Conservation (phyloP, 805 yeast genomes). For the Grigorovia humatica region DNA sequence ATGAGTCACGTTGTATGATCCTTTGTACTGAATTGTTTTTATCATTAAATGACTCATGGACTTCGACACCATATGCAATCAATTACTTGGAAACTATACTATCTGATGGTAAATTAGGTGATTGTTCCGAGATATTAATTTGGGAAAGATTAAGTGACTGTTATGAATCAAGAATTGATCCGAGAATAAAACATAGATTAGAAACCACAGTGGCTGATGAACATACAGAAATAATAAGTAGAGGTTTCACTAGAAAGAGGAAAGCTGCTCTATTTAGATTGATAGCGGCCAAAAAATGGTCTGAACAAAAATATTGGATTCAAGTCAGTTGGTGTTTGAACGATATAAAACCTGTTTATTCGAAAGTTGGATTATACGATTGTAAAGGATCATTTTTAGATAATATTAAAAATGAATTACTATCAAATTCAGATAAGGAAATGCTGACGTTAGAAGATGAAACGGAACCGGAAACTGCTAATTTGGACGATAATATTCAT, state of each 20-base stretch:
- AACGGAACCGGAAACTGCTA: not conserved
- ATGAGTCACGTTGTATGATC: constrained; percentile 58
- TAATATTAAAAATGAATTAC: constrained; percentile 9
- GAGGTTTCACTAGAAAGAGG: constrained; percentile 53
- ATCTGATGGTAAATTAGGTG: constrained; percentile 33
- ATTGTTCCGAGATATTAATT: constrained; percentile 39
- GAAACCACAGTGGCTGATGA: not conserved
- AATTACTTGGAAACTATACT: constrained; percentile 38
- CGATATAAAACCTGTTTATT: constrained; percentile 27
- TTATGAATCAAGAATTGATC: constrained; percentile 34
- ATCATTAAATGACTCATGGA: constrained; percentile 33
- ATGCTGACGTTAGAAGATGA: not conserved
- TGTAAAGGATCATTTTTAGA: constrained; percentile 17
- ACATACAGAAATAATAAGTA: constrained; percentile 25
- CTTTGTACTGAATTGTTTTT: constrained; percentile 61
- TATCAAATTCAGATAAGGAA: not conserved
- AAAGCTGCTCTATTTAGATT: constrained; percentile 72
- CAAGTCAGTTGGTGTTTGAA: constrained; percentile 25
- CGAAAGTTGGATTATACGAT: constrained; percentile 10
- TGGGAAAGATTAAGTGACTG: constrained; percentile 48
- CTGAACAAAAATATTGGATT: constrained; percentile 27
- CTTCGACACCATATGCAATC: constrained; percentile 33
- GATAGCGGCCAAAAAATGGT: constrained; percentile 67
- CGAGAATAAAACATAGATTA: constrained; percentile 26
- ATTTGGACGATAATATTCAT: not conserved